A percentile compares a stretch with the other conserved stretches of the same genome.
phyloP scores from a whole-genome alignment of 345 rosid species.

The Zanthoxylum bungeanum region DNA sequence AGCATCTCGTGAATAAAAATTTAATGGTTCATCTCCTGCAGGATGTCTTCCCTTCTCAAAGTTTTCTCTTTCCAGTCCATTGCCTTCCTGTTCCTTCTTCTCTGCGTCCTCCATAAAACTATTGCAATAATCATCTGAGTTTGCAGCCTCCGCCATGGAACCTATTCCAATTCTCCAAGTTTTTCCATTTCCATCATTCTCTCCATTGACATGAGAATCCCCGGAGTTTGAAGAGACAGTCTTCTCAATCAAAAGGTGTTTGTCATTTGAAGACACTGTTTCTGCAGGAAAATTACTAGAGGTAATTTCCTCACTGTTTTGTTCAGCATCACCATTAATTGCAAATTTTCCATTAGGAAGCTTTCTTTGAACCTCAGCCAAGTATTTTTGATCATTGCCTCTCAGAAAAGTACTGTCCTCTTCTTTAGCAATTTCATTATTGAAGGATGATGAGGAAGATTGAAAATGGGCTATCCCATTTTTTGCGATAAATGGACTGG shows the following conservation, averaged over 20 bases:
- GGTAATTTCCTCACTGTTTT: conserved; percentile 6
- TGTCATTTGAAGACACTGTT: not conserved
- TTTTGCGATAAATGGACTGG: conserved; percentile 19
- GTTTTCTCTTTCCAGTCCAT: conserved; percentile 13
- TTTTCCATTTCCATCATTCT: conserved; percentile 18
- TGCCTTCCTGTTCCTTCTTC: conserved; percentile 14
- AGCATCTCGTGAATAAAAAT: conserved; percentile 21
- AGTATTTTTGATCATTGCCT: conserved; percentile 17
- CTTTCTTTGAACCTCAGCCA: conserved; percentile 24
- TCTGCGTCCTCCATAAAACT: conserved; percentile 23
- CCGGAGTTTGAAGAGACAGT: conserved; percentile 2
- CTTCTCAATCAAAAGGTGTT: conserved; percentile 9
- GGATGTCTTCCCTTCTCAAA: conserved; percentile 19
- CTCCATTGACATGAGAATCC: conserved; percentile 14
- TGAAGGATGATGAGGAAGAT: conserved; percentile 25
- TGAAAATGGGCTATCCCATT: conserved; percentile 15
- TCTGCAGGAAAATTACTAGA: conserved; percentile 1
- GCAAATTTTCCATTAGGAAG: conserved; percentile 8
- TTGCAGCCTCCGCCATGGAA: conserved; percentile 17
- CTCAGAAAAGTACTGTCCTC: conserved; percentile 15
- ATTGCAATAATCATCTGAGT: conserved; percentile 14
- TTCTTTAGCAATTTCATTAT: conserved; percentile 26
- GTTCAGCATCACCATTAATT: conserved; percentile 3
- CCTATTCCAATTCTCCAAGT: conserved; percentile 10
- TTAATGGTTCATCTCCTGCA: conserved; percentile 24